phyloP scores from a whole-genome alignment of 192 early-diverging fungal genomes.

The Paraglomus occultum region DNA sequence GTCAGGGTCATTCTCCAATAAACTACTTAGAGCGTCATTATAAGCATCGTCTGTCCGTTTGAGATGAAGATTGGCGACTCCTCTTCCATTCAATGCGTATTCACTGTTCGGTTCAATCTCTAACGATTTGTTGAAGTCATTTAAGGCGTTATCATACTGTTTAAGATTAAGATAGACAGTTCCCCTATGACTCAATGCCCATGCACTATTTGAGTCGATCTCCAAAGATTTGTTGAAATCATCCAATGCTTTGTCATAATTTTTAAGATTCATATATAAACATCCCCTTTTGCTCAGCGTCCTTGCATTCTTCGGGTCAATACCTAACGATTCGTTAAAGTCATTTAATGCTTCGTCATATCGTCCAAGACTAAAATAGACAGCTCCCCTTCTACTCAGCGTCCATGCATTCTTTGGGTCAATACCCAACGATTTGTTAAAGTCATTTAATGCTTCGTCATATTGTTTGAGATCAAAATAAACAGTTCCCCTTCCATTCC shows the following conservation, averaged over 20 bases:
- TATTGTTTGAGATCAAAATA: background rate
- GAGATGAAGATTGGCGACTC: too few relatives aligned
- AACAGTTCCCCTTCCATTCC: background rate
- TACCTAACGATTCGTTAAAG: slow-evolving; percentile 19
- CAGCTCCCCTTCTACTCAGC: background rate
- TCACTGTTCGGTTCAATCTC: too few relatives aligned
- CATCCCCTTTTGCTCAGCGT: background rate
- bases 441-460: slow-evolving; percentile 10
- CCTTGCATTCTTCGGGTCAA: background rate
- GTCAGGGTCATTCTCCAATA: too few relatives aligned
- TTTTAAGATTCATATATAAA: slow-evolving; percentile 4
- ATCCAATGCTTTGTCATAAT: background rate
- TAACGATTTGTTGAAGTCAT: too few relatives aligned
- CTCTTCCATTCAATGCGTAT: too few relatives aligned
- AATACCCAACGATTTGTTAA: slow-evolving; percentile 3
- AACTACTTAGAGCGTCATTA: too few relatives aligned
- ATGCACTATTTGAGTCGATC: background rate
- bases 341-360: slow-evolving; percentile 6
- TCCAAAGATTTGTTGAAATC: slow-evolving; percentile 5
- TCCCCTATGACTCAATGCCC: background rate
- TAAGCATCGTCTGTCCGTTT: too few relatives aligned
- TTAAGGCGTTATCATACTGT: too few relatives aligned
- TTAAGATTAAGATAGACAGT: background rate
- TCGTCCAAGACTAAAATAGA: background rate
- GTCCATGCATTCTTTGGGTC: background rate